Evolutionary conservation across 345 rosid genomes (phyloP).

Genomic region (Turnera subulata): DNA sequence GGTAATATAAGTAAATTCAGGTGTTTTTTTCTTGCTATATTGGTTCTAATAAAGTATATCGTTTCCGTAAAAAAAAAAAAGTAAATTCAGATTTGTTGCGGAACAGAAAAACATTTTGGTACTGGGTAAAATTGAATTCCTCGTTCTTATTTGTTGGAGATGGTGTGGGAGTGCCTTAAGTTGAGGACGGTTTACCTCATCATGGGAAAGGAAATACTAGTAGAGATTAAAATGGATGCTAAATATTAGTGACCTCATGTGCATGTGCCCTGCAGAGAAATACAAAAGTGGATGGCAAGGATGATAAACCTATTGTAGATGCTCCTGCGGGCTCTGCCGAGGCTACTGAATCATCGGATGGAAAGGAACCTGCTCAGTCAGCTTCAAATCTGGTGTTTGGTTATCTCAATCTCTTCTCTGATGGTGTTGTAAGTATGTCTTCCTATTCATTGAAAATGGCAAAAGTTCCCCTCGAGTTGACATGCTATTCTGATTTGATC

Average conservation of each 20-base stretch:
- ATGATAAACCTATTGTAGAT: constrained; percentile 36
- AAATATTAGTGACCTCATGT: constrained; percentile 4
- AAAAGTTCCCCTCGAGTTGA: not conserved
- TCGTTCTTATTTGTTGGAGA: not conserved
- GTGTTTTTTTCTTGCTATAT: no score
- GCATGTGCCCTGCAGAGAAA: constrained; percentile 55
- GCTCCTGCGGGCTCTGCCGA: constrained; percentile 24
- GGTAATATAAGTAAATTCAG: no score
- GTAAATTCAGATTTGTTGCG: no score
- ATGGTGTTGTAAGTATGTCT: constrained; percentile 88
- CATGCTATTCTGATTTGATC: constrained; percentile 9
- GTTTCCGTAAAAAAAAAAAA: no score
- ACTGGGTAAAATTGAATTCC: not conserved
- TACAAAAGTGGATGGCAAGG: constrained; percentile 30
- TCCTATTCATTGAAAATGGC: not conserved
- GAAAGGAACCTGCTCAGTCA: constrained; percentile 37
- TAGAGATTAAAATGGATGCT: constrained; percentile 7
- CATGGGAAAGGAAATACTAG: not conserved
- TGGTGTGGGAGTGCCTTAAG: not conserved
- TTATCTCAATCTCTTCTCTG: constrained; percentile 96
- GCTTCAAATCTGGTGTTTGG: constrained; percentile 85
- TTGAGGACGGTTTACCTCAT: not conserved
- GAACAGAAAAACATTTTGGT: no score
- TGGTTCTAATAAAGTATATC: no score
- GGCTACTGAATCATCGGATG: constrained; percentile 24